A percentile compares a stretch with the other conserved stretches of the same genome.
phyloP scores from a whole-genome alignment of 2,329 filamentous ascomycete species.

The Dactylellina sp. region DNA sequence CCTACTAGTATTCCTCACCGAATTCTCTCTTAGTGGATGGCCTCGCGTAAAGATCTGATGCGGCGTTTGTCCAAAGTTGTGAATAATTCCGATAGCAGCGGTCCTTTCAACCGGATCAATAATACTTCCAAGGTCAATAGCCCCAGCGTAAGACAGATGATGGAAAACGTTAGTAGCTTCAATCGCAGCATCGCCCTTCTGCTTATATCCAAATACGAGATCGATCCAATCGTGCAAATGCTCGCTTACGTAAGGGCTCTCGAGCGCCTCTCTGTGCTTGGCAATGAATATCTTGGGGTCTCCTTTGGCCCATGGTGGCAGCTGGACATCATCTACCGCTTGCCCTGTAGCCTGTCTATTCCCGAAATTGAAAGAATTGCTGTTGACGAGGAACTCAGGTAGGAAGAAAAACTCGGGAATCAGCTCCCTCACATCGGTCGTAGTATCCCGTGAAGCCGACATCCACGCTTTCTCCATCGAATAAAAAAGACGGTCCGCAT shows the following conservation, averaged over 20 bases:
- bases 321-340: conserved; percentile 82
- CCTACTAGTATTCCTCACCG: conserved; percentile 72
- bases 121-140: conserved; percentile 91
- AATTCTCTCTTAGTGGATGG: conserved; percentile 80
- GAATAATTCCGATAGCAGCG: conserved; percentile 93
- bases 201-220: conserved; percentile 91
- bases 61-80: conserved; percentile 98
- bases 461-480: conserved; percentile 91
- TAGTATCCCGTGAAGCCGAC: conserved; percentile 87
- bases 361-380: conserved; percentile 95
- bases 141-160: conserved; percentile 92
- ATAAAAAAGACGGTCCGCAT: conserved; percentile 94
- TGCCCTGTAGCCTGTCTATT: conserved; percentile 81
- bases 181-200: conserved; percentile 89
- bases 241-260: conserved; percentile 90
- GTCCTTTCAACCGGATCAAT: conserved; percentile 86
- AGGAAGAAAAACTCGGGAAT: conserved; percentile 98
- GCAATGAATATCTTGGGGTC: conserved; percentile 95
- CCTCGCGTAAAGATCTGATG: conserved; percentile 89
- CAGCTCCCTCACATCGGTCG: conserved; percentile 92
- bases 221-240: conserved; percentile 96
- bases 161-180: conserved; percentile 96
- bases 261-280: conserved; percentile 93
- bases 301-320: conserved; percentile 97
- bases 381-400: conserved; percentile 92